Base-by-base conservation (phyloP, 306 rosid genomes). In the Cucurbita argyrosperma region DNA sequence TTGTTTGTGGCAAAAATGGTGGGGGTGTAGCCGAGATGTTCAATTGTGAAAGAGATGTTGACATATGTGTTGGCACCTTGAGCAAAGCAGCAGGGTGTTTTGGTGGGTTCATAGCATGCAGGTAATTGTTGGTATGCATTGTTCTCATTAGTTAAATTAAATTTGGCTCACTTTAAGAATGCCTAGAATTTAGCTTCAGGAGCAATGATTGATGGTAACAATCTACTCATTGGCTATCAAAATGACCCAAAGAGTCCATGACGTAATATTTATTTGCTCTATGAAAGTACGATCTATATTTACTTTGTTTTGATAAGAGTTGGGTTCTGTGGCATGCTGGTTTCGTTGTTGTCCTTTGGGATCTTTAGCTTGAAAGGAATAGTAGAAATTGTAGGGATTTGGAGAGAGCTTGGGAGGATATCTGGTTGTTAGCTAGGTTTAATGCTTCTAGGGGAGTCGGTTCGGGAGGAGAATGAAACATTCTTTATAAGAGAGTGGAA, bases 41-140 rank as follows among this genome's bases (percentile, higher is more conserved):
- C 76, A 76, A 91, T 61, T 94, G 97, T 82, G 97, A 94, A 82
- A 85, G 75, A 73, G 92, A 90, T 59, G 88, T 94, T 56, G 98
- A 94, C 80, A 85, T 90, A 64, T 90, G 95, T 79, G 80, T 91
- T 78, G 96, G 98, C 68, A 89, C 98, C 53, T 86, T 91, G 68
- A 94, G 98, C 79, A 94, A 90, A 81, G 98, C 97, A 82, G 97
- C 90, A 1, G 98, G 97, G 68, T 94, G 98, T 78, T 96, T 86
- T 82, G 98, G 98, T 47, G 98, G 98, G 79, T 94, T 94, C 76
- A 90, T 94, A 59, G 96, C 98, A 40, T 90, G 98, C 98, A 94
- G 98, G 98, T 84, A 84, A 73, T 74, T 47, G 6, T 76, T 52
- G 47, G 47, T 53, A 54, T 72, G 70, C 74, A 19, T 26, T 46